These are phyloP conservation scores for Chamaenerion angustifolium DNA, from an alignment of 345 rosid genomes.

Conservation along the genomic window DNA sequence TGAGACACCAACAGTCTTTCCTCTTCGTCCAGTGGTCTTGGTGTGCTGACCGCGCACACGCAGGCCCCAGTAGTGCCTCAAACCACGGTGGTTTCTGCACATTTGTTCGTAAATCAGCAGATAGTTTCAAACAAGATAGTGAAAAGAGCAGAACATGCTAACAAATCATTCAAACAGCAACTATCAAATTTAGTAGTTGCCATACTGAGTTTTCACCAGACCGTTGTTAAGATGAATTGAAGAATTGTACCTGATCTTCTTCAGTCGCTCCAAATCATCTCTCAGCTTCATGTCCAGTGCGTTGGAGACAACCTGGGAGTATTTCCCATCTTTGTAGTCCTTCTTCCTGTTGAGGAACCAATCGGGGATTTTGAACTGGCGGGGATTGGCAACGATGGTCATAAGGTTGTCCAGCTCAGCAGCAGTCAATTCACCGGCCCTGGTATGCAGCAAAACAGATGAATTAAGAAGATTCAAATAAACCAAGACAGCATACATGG, in stretches of 20 bases:
- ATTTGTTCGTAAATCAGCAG: not conserved
- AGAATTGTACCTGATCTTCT: slow-evolving; percentile 55
- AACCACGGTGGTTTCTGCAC: slow-evolving; percentile 86
- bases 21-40: slow-evolving; percentile 90
- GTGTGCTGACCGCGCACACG: slow-evolving; percentile 99
- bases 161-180: too few relatives aligned
- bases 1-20: slow-evolving; percentile 91
- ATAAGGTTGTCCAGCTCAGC: slow-evolving; percentile 77
- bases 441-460: slow-evolving; percentile 4
- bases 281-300: slow-evolving; percentile 93
- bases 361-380: slow-evolving; percentile 84
- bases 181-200: too few relatives aligned
- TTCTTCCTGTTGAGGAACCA: slow-evolving; percentile 92
- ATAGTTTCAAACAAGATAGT: not conserved
- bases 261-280: slow-evolving; percentile 87
- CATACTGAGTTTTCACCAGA: too few relatives aligned
- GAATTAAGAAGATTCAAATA: not conserved
- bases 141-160: too few relatives aligned
- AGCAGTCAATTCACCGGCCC: slow-evolving; percentile 80
- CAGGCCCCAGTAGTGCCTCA: slow-evolving; percentile 98
- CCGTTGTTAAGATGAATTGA: not conserved
- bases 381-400: slow-evolving; percentile 75
- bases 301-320: slow-evolving; percentile 78
- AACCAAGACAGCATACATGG: too few relatives aligned
- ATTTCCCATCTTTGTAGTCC: slow-evolving; percentile 86